Evolutionary conservation across 129 eudicot genomes (phyloP), one percentile per base, ranked within the genome.

Genomic region (Kitagawia praeruptora): DNA sequence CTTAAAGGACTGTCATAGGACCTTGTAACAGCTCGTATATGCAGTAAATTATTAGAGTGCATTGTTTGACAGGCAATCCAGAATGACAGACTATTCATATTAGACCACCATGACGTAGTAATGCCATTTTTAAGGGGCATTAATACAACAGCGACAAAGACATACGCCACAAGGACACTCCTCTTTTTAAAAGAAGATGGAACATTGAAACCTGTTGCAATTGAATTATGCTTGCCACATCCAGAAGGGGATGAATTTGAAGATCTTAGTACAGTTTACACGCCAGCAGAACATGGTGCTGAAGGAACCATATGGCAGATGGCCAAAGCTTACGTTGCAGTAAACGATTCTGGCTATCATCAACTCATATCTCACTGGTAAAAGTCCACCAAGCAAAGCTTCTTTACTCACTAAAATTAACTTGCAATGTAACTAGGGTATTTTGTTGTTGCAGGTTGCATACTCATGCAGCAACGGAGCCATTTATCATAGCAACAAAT

Each of bases 381-480:
- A 19, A 73, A 42, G 6, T 73, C 16, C 16, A n/a, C 31, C 38
- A 73, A 23, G 23, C 1, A n/a, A 73, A 44, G 38, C 34, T 73
- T 73, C 37, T 23, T 44, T 42, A 40, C 11, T 18, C 34, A 42
- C 28, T 44, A 21, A 10, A 21, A 19, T 21, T 21, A 23, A n/a
- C 6, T 11, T 41, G 54, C 21, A 46, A 23, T 23, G 9, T n/a
- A 10, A 41, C 2, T 8, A n/a, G 77, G 7, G 0, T 3, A 44
- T 73, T 44, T 44, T 73, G 47, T 44, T 23, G 18, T 78, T 61
- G 69, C 87, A 93, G 98, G 98, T 77, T 90, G 80, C 79, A 83
- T 49, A 93, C 96, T 18, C 98, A 93, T 83, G 93, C 96, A 75
- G 74, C 86, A n/a, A 89, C 87, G 5, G 98, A 93, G 88, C 98